Conservation (phyloP, 2,329 filamentous ascomycete genomes). For the Trichoderma afroharzianum region DNA sequence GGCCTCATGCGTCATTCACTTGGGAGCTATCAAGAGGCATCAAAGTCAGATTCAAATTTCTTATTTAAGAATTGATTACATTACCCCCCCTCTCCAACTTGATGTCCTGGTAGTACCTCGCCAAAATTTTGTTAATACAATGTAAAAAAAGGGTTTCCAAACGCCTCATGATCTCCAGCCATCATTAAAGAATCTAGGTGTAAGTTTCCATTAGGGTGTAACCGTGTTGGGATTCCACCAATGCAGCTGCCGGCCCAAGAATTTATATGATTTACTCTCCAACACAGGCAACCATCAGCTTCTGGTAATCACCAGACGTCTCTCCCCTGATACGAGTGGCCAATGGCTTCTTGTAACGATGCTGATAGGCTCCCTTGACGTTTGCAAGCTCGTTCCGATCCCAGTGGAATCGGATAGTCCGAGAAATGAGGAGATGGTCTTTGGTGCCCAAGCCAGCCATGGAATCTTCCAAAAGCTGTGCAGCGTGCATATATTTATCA, state of each 20-base stretch:
- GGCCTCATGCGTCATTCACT: neutral
- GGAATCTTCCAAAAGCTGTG: slow-evolving; percentile 73
- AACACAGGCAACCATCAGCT: slow-evolving; percentile 67
- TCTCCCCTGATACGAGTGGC: slow-evolving; percentile 71
- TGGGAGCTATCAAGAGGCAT: neutral
- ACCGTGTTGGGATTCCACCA: neutral
- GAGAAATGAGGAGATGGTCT: slow-evolving; percentile 71
- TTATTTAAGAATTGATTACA: neutral
- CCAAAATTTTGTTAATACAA: neutral
- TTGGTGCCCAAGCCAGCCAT: slow-evolving; percentile 89
- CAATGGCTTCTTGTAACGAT: slow-evolving; percentile 65
- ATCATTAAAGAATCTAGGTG: neutral
- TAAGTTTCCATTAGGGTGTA: neutral
- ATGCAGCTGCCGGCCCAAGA: neutral
- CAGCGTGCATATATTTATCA: slow-evolving; percentile 83
- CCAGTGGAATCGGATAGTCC: slow-evolving; percentile 84
- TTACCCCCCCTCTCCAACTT: neutral
- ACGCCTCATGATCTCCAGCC: slow-evolving; percentile 1
- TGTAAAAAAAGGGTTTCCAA: neutral
- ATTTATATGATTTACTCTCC: slow-evolving; percentile 37
- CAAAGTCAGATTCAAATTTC: neutral
- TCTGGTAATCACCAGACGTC: slow-evolving; percentile 80
- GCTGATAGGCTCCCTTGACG: slow-evolving; percentile 73
- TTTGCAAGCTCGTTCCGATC: slow-evolving; percentile 69
- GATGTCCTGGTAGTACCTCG: neutral